These are phyloP conservation scores for Trichophyton mentagrophytes DNA, from an alignment of 2,329 filamentous ascomycete species.

Conservation along the genomic window DNA sequence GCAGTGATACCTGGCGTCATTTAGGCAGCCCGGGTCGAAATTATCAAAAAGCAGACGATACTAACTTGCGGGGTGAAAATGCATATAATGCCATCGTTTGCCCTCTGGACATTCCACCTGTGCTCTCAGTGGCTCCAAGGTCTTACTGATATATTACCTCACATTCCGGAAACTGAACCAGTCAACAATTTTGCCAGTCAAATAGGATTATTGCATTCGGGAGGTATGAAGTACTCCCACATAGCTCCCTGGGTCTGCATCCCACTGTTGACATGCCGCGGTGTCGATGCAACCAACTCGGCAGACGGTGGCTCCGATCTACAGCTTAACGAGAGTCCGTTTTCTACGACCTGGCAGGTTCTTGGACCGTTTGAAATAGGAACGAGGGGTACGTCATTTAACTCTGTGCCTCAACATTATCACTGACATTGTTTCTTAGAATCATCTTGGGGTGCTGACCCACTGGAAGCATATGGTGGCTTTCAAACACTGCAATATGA, in stretches of 20 bases:
- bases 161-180: not conserved
- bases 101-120: not conserved
- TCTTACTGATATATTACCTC: not conserved
- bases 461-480: slow-evolving; percentile 41
- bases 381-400: slow-evolving; percentile 39
- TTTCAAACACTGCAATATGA: slow-evolving; percentile 38
- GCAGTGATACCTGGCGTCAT: not conserved
- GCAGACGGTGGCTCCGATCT: not conserved
- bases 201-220: not conserved
- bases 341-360: slow-evolving; percentile 36
- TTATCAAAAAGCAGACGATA: not conserved
- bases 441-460: slow-evolving; percentile 47
- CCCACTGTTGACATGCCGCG: not conserved
- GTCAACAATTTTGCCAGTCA: not conserved
- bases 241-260: not conserved
- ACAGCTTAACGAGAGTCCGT: not conserved
- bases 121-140: not conserved
- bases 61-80: not conserved
- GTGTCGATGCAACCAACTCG: not conserved
- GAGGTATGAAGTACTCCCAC: not conserved
- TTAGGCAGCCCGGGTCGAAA: not conserved
- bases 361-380: slow-evolving; percentile 48
- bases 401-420: not conserved
- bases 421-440: slow-evolving; percentile 26
- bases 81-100: not conserved